Conservation (phyloP, 345 rosid species). For the Tarenaya hassleriana region DNA sequence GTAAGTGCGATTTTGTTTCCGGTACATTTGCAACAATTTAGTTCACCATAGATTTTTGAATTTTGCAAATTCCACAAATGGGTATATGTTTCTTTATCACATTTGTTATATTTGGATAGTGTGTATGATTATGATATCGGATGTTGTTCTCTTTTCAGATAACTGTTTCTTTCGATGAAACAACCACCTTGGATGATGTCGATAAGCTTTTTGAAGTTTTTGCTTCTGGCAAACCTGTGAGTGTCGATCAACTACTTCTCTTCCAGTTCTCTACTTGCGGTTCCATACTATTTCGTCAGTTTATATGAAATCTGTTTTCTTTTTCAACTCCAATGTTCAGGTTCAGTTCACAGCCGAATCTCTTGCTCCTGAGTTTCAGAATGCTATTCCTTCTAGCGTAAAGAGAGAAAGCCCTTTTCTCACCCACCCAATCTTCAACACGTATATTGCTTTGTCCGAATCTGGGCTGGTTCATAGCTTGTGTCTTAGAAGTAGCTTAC, state of each 20-base stretch:
- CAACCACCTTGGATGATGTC: constrained; percentile 90
- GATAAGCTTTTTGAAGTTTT: constrained; percentile 75
- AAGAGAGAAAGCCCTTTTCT: constrained; percentile 72
- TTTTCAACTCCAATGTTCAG: constrained; percentile 32
- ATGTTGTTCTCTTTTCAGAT: constrained; percentile 38
- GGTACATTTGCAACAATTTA: too few species aligned
- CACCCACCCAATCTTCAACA: constrained; percentile 80
- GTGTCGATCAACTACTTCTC: constrained; percentile 27
- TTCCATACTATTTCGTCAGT: background rate
- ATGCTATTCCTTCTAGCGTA: constrained; percentile 61
- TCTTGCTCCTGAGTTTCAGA: constrained; percentile 74
- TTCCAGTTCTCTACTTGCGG: constrained; percentile 9
- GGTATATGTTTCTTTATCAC: background rate
- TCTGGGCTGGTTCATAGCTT: constrained; percentile 17
- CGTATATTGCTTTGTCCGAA: constrained; percentile 33
- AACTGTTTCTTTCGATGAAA: constrained; percentile 91
- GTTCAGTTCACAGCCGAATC: constrained; percentile 82
- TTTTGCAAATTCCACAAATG: too few species aligned
- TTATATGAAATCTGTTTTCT: constrained; percentile 9
- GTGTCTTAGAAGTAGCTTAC: constrained; percentile 23
- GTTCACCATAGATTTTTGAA: too few species aligned
- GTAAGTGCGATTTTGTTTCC: constrained; percentile 42
- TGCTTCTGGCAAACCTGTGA: constrained; percentile 70
- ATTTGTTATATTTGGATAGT: constrained; percentile 2
- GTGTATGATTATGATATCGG: background rate